These are phyloP conservation scores for Amoebophrya sp. DNA, from an alignment of 169 alveolate genomes.

Conservation along the genomic window DNA sequence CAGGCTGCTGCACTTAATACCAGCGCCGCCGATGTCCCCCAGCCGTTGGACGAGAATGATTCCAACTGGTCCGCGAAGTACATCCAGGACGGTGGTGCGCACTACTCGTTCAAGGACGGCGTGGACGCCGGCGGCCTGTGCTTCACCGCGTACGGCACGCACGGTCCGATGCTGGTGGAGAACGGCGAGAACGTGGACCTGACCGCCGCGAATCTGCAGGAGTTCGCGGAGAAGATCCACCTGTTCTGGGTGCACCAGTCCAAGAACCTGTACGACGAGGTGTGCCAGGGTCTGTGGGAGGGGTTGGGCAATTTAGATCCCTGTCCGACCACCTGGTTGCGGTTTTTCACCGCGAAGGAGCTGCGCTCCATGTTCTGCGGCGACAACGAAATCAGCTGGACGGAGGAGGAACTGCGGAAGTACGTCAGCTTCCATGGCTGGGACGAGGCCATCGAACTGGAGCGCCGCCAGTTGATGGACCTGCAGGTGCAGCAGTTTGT, in stretches of 20 bases:
- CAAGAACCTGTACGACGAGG: neutral
- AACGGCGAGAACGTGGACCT: neutral
- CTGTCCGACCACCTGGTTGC: neutral
- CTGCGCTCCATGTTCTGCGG: neutral
- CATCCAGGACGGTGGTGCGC: neutral
- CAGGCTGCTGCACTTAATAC: neutral
- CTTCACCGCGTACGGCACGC: neutral
- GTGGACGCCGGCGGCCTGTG: neutral
- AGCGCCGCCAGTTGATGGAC: neutral
- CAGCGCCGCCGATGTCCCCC: neutral
- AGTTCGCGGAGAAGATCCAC: neutral
- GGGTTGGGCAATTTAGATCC: neutral
- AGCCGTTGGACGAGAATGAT: neutral
- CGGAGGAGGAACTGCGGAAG: neutral
- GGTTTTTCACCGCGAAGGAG: neutral
- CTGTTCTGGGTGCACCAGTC: neutral
- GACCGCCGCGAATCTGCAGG: neutral
- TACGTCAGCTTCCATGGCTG: neutral
- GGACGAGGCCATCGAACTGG: neutral
- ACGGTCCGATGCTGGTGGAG: neutral
- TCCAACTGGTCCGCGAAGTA: neutral
- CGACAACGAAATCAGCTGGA: neutral
- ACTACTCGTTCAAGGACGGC: neutral
- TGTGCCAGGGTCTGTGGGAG: neutral
- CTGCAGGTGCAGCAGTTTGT: neutral